These are phyloP conservation scores for Marchantia polymorpha DNA, from an alignment of 225 moss, liverwort and hornwort genomes.

Conservation along the genomic window DNA sequence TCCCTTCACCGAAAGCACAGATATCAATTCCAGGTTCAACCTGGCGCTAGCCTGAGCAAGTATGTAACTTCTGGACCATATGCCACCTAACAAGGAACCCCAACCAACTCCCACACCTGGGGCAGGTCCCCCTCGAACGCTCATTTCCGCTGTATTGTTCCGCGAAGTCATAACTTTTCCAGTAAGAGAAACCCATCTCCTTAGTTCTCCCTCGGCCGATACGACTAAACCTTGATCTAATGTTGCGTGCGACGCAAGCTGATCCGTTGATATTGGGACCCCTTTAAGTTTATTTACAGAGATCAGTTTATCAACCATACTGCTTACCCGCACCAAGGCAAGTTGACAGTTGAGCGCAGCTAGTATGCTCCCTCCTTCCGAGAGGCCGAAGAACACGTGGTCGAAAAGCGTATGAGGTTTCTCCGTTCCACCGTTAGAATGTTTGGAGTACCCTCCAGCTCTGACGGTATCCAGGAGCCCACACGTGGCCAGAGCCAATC, in stretches of 20 bases:
- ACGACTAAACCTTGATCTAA: conserved; percentile 59
- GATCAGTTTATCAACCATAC: conserved; percentile 66
- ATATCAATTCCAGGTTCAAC: conserved; percentile 55
- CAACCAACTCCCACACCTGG: conserved; percentile 88
- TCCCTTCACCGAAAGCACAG: conserved; percentile 22
- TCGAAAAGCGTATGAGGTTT: conserved; percentile 39
- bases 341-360: conserved; percentile 61
- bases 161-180: conserved; percentile 52
- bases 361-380: conserved; percentile 58
- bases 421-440: not conserved
- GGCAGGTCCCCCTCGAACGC: conserved; percentile 82
- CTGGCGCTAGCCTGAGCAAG: conserved; percentile 65
- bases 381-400: conserved; percentile 48
- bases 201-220: conserved; percentile 46
- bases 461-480: conserved; percentile 41
- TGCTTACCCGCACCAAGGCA: conserved; percentile 58
- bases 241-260: conserved; percentile 45
- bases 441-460: not conserved
- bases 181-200: conserved; percentile 41
- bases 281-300: conserved; percentile 48
- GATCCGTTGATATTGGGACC: conserved; percentile 28
- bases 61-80: conserved; percentile 66
- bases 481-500: conserved; percentile 66
- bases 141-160: conserved; percentile 45
- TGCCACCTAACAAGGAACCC: conserved; percentile 74